phyloP scores from a whole-genome alignment of 345 rosid species.

The Tarenaya hassleriana region DNA sequence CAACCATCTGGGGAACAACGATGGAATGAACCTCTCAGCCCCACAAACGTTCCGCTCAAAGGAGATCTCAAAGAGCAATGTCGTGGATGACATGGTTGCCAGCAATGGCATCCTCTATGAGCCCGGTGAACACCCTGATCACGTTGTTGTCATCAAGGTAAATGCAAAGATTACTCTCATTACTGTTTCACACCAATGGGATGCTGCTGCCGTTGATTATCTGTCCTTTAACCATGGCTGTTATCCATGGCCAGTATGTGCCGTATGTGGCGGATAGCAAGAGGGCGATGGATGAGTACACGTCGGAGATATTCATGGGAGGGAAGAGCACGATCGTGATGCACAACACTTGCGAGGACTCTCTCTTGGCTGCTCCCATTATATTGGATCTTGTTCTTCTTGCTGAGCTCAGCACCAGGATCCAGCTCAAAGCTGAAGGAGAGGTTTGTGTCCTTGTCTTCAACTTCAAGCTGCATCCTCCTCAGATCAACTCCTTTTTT shows the following conservation, averaged over 20 bases:
- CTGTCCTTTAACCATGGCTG: background rate
- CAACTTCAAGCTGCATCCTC: no score
- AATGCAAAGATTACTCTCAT: no score
- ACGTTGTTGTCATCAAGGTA: slow-evolving; percentile 98
- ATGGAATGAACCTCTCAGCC: slow-evolving; percentile 96
- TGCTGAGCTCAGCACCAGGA: slow-evolving; percentile 92
- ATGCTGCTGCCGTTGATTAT: background rate
- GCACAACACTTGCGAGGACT: slow-evolving; percentile 96
- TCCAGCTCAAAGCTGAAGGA: slow-evolving; percentile 81
- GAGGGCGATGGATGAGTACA: slow-evolving; percentile 98
- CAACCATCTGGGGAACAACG: slow-evolving; percentile 94
- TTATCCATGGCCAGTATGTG: slow-evolving; percentile 50
- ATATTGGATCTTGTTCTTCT: slow-evolving; percentile 93
- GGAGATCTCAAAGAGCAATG: slow-evolving; percentile 95
- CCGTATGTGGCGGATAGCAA: slow-evolving; percentile 93
- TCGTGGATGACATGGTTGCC: slow-evolving; percentile 95
- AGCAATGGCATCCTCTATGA: slow-evolving; percentile 87
- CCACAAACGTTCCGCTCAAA: slow-evolving; percentile 94
- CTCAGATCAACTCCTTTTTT: no score
- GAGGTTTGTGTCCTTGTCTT: slow-evolving; percentile 45
- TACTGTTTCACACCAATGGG: no score
- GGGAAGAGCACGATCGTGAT: slow-evolving; percentile 84
- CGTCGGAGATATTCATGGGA: slow-evolving; percentile 98
- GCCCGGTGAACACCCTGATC: slow-evolving; percentile 98
- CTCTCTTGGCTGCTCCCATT: slow-evolving; percentile 95